Evolutionary conservation across 2,329 filamentous ascomycete species (phyloP).

Genomic region (Kalaharituber pfeilii): DNA sequence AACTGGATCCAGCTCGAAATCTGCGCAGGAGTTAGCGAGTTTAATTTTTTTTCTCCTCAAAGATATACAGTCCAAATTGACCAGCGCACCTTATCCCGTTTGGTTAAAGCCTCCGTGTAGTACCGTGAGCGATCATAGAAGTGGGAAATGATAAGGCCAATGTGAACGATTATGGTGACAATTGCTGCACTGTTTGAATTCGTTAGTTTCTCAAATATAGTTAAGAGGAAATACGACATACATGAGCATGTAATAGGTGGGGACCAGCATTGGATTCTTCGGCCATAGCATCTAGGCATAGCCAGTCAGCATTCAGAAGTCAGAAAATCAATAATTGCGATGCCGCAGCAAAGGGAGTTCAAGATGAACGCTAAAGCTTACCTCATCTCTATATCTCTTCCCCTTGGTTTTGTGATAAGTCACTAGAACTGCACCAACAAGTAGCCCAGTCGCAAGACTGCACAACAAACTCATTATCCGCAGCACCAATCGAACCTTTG

Average conservation of each 20-base stretch:
- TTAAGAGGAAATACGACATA: not conserved
- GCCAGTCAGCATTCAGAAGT: no score
- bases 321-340: no score
- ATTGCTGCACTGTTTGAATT: not conserved
- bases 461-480: not conserved
- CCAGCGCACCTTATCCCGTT: not conserved
- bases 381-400: not conserved
- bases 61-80: not conserved
- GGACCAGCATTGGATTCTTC: not conserved
- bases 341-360: no score
- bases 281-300: not conserved
- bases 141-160: not conserved
- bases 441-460: not conserved
- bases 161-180: not conserved
- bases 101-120: not conserved
- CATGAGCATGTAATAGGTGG: not conserved
- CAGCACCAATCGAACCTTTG: not conserved
- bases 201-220: not conserved
- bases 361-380: no score
- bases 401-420: not conserved
- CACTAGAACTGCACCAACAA: not conserved
- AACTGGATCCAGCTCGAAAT: not conserved
- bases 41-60: no score
- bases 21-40: not conserved
- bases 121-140: not conserved